These are phyloP conservation scores for Ettlia oleoabundans DNA, from an alignment of 139 green algal species.

Conservation along the genomic window DNA sequence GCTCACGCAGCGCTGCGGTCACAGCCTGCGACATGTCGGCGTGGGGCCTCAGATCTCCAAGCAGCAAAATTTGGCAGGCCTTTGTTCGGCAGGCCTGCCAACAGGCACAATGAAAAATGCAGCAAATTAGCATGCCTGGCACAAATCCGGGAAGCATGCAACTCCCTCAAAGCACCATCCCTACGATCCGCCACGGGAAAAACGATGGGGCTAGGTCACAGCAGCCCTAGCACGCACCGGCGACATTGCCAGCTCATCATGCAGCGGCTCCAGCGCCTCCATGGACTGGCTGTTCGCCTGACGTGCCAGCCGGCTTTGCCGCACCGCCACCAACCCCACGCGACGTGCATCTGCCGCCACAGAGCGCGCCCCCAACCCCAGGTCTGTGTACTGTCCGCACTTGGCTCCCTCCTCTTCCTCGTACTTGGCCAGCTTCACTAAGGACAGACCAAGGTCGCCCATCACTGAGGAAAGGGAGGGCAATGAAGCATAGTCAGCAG, in stretches of 20 bases:
- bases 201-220: too few species aligned
- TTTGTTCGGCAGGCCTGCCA: too few species aligned
- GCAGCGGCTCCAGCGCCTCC: constrained; percentile 60
- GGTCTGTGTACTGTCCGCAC: constrained; percentile 56
- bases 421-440: constrained; percentile 73
- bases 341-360: constrained; percentile 49
- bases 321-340: constrained; percentile 51
- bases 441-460: constrained; percentile 74
- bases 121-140: not conserved
- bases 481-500: not conserved
- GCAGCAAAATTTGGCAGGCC: too few species aligned
- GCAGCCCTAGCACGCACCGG: constrained; percentile 43
- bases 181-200: too few species aligned
- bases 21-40: constrained; percentile 51
- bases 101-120: too few species aligned
- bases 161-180: not conserved
- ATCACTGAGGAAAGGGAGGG: constrained; percentile 37
- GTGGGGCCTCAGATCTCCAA: too few species aligned
- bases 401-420: constrained; percentile 64
- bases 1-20: constrained; percentile 58
- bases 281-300: constrained; percentile 37
- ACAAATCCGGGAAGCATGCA: too few species aligned
- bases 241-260: constrained; percentile 70
- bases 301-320: constrained; percentile 45
- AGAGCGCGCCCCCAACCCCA: constrained; percentile 33